Evolutionary conservation across 2,329 filamentous ascomycete genomes (phyloP), one percentile per base, ranked within the genome.

Genomic region (Pestalotiopsis sp.): DNA sequence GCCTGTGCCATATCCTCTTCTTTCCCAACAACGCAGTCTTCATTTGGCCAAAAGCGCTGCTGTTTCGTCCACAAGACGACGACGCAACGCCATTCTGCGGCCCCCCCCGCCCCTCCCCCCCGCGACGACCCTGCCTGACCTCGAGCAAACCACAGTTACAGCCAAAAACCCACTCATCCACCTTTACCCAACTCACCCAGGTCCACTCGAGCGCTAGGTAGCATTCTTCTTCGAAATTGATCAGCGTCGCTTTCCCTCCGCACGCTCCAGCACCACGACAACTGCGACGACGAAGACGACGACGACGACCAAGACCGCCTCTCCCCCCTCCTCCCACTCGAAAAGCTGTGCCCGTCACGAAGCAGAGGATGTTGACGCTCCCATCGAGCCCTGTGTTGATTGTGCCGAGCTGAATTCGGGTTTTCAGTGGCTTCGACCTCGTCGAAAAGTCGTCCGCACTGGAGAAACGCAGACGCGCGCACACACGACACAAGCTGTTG

Each of bases 191-290:
- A 31, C 63, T 41, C 63, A 65, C 63, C 45, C 31, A 56, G 41
- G 45, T 25, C 23, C 41, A 65, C 63, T 52, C 11, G 36, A 41
- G 62, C 62, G 62, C 64, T 66, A 66, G 25, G 23, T 36, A 31
- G 27, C 64, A 66, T 60, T 66, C 64, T 66, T 66, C 52, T 60
- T 66, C 64, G 56, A 66, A 60, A 60, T 66, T 66, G 64, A 41
- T 52, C 49, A 38, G 64, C 64, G 41, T 45, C 59, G 45, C 63
- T 60, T 52, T 60, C 64, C 20, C 49, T 66, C 39, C 64, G 36
- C 23, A 27, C 49, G 49, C 63, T 20, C 13, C 38, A 27, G 17
- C 20, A 49, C 20, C 13, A 14, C 27, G 27, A 13, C 56, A 20
- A 14, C 20, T 13, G 12, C 56, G 20, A 59, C 20, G 27, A 31